These are phyloP conservation scores for Eucalyptus sideroxylon DNA, from an alignment of 345 rosid genomes.

Conservation along the genomic window DNA sequence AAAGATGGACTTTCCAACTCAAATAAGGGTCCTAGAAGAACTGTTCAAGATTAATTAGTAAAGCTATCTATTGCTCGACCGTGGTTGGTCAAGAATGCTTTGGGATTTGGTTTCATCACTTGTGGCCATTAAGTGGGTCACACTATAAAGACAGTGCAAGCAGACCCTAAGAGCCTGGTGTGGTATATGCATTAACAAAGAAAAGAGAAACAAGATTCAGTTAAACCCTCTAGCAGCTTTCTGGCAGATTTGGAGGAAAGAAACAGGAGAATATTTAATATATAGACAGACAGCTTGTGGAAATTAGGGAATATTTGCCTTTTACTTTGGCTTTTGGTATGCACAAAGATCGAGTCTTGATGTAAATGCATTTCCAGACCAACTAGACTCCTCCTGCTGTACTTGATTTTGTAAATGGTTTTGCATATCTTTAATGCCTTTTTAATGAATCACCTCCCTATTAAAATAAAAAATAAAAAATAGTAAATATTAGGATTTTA, in stretches of 20 bases:
- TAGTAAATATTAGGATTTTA: neutral
- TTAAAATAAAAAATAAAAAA: neutral
- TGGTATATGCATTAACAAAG: neutral
- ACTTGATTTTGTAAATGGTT: neutral
- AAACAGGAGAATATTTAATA: neutral
- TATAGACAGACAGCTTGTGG: neutral
- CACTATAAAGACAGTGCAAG: neutral
- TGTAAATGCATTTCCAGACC: neutral
- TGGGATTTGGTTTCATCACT: neutral
- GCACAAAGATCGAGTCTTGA: neutral
- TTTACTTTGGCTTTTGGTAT: neutral
- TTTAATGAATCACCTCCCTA: neutral
- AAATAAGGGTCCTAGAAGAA: neutral
- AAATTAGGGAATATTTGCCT: neutral
- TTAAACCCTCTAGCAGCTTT: neutral
- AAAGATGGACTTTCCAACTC: too few relatives aligned
- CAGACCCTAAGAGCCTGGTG: neutral
- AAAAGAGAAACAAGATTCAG: neutral
- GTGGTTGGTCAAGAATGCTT: neutral
- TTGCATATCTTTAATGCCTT: neutral
- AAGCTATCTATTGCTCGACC: neutral
- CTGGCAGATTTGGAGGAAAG: neutral
- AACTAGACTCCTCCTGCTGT: neutral
- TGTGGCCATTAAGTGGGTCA: neutral
- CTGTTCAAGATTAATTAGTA: neutral